Evolutionary conservation across 345 rosid genomes (phyloP).

Genomic region (Conringia planisiliqua): DNA sequence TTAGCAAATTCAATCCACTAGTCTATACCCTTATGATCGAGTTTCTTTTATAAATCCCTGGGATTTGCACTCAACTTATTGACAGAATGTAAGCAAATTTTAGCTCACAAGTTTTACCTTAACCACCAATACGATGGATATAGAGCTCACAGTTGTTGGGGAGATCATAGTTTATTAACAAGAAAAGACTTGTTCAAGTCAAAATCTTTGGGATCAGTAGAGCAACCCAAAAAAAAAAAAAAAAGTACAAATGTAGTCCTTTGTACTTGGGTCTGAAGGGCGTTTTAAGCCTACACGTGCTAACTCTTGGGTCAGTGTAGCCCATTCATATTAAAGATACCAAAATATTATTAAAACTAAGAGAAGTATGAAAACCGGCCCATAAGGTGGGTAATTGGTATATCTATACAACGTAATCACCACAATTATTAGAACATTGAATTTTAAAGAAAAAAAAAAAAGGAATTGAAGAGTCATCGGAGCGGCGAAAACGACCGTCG

Average conservation of each 20-base stretch:
- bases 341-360: background rate
- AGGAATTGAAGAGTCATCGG: background rate
- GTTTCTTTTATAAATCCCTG: background rate
- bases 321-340: background rate
- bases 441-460: too few species aligned
- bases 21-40: background rate
- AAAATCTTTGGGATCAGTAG: background rate
- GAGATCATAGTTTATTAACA: background rate
- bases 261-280: too few species aligned
- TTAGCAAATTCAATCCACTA: background rate
- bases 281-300: background rate
- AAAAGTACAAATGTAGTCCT: too few species aligned
- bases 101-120: background rate
- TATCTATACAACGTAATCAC: too few species aligned
- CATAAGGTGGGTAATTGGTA: background rate
- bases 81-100: background rate
- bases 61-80: background rate
- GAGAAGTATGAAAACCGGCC: background rate
- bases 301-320: background rate
- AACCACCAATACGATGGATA: background rate
- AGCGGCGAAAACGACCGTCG: constrained; percentile 1
- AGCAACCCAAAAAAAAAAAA: too few species aligned
- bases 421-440: too few species aligned
- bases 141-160: background rate
- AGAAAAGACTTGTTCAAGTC: background rate